A percentile compares a stretch with the other conserved stretches of the same genome.
phyloP scores from a whole-genome alignment of 495 filamentous ascomycete species.

The Rostrohypoxylon terebratum region DNA sequence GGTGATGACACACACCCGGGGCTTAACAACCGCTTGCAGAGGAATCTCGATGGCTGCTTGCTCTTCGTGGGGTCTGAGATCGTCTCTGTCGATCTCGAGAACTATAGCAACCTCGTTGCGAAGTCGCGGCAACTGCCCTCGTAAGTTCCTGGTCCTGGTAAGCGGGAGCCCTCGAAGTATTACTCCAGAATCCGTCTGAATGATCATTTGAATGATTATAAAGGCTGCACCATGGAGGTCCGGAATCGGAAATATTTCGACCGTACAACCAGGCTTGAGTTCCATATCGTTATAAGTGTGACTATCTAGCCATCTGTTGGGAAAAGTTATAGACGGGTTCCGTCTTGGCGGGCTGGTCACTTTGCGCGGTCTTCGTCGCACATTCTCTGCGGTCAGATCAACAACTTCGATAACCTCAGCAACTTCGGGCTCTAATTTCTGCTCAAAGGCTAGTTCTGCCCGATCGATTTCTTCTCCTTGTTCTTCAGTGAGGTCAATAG shows the following conservation, averaged over 20 bases:
- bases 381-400: conserved; percentile 6
- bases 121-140: conserved; percentile 55
- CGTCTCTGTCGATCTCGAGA: conserved; percentile 58
- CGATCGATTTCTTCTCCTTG: conserved; percentile 14
- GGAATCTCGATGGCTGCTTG: conserved; percentile 62
- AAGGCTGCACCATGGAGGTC: conserved; percentile 51
- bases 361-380: conserved; percentile 8
- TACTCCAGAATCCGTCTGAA: conserved; percentile 45
- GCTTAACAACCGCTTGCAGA: conserved; percentile 47
- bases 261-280: conserved; percentile 47
- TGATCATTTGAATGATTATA: conserved; percentile 55
- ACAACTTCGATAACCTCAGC: conserved; percentile 45
- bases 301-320: conserved; percentile 15
- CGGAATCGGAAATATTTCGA: conserved; percentile 49
- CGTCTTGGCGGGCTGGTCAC: conserved; percentile 12
- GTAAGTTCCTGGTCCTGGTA: conserved; percentile 52
- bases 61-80: conserved; percentile 50
- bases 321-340: conserved; percentile 21
- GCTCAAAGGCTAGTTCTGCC: conserved; percentile 23
- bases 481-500: conserved; percentile 23
- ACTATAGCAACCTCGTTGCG: conserved; percentile 68
- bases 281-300: conserved; percentile 36
- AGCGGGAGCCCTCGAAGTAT: conserved; percentile 57
- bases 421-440: conserved; percentile 19
- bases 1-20: conserved; percentile 62